A percentile compares a stretch with the other conserved stretches of the same genome.
Conservation (phyloP, 2,329 filamentous ascomycete genomes). For the Talaromyces sp. region DNA sequence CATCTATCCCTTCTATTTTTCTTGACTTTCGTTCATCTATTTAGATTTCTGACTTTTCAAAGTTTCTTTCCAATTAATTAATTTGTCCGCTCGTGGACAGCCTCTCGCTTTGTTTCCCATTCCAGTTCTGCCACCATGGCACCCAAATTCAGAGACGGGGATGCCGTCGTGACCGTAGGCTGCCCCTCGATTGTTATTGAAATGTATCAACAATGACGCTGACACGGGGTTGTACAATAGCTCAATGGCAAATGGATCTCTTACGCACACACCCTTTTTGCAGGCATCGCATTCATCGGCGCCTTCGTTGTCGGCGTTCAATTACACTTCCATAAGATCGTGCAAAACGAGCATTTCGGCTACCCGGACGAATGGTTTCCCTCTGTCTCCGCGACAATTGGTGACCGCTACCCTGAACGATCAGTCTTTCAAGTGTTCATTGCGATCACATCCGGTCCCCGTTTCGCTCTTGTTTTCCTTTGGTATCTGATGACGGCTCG, state of each 20-base stretch:
- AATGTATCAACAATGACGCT: neutral
- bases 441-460: constrained; percentile 87
- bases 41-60: neutral
- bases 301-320: constrained; percentile 74
- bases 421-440: constrained; percentile 98
- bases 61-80: constrained; percentile 9
- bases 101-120: constrained; percentile 14
- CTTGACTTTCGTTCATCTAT: constrained; percentile 14
- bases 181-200: constrained; percentile 21
- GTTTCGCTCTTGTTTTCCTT: constrained; percentile 82
- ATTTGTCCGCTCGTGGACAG: constrained; percentile 13
- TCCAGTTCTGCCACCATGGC: constrained; percentile 46
- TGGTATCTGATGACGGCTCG: constrained; percentile 86
- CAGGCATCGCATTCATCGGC: constrained; percentile 79
- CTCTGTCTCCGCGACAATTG: constrained; percentile 93
- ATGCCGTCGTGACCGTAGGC: constrained; percentile 56
- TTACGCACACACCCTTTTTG: constrained; percentile 76
- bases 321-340: constrained; percentile 94
- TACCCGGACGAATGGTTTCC: constrained; percentile 96
- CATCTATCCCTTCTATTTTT: constrained; percentile 15
- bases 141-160: constrained; percentile 58
- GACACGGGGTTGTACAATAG: constrained; percentile 31
- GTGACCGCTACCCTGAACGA: constrained; percentile 92
- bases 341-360: constrained; percentile 92
- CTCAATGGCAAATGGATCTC: constrained; percentile 87